phyloP scores from a whole-genome alignment of 139 green algal species.

The Chlamydomonas sp. region DNA sequence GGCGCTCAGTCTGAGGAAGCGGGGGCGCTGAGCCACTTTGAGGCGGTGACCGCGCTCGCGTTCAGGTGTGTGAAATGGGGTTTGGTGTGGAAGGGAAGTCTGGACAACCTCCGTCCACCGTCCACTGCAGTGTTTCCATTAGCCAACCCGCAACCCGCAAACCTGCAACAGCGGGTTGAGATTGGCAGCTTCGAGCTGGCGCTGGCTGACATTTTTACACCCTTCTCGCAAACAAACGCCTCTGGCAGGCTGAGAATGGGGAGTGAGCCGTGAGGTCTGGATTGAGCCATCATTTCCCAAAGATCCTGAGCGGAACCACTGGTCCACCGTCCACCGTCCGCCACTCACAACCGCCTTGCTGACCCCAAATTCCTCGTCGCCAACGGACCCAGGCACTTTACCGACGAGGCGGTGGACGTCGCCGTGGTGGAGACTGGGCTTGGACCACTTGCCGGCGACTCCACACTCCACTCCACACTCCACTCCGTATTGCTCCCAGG shows the following conservation, averaged over 20 bases:
- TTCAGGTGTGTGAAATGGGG: slow-evolving; percentile 28
- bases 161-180: background rate
- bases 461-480: background rate
- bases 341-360: too few relatives aligned
- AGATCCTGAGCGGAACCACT: too few relatives aligned
- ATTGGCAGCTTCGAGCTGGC: background rate
- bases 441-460: too few relatives aligned
- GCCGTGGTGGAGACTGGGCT: slow-evolving; percentile 79
- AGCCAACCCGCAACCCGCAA: background rate
- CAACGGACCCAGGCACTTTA: slow-evolving; percentile 68
- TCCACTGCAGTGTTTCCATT: too few relatives aligned
- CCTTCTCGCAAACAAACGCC: background rate
- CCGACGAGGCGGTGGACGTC: slow-evolving; percentile 53
- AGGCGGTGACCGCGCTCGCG: slow-evolving; percentile 71
- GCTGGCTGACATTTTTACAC: background rate
- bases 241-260: background rate
- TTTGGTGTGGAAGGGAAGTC: background rate
- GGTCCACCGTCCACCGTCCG: too few relatives aligned
- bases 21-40: slow-evolving; percentile 69
- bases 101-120: background rate
- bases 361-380: too few relatives aligned
- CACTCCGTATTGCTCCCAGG: slow-evolving; percentile 6
- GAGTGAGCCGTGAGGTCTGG: too few relatives aligned
- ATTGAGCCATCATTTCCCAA: too few relatives aligned
- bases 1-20: slow-evolving; percentile 31